phyloP scores from a whole-genome alignment of 2,329 filamentous ascomycete species.

The Ophiostoma himal-ulmi region DNA sequence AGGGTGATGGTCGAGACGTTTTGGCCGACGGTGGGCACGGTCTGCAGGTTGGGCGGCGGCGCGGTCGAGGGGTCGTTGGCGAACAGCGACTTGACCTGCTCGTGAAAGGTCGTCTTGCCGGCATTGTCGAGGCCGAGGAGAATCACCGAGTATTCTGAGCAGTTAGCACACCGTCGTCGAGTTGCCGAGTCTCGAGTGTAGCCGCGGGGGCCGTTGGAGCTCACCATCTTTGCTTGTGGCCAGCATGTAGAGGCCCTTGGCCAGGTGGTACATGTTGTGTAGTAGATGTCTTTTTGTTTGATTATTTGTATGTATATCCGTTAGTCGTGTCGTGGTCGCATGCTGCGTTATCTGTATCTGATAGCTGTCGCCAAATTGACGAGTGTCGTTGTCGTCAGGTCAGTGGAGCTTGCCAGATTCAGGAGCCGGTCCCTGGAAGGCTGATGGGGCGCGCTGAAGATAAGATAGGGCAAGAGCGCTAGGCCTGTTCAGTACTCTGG shows the following conservation, averaged over 20 bases:
- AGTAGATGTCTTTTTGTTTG: not conserved
- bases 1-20: slow-evolving; percentile 90
- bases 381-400: not conserved
- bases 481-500: not conserved
- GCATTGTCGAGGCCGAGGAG: slow-evolving; percentile 96
- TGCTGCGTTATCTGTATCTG: not conserved
- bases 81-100: slow-evolving; percentile 90
- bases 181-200: not conserved
- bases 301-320: not conserved
- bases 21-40: slow-evolving; percentile 93
- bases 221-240: slow-evolving; percentile 94
- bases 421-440: slow-evolving; percentile 7
- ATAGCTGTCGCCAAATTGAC: not conserved
- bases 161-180: not conserved
- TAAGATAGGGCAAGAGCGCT: slow-evolving; percentile 4
- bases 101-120: slow-evolving; percentile 95
- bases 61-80: slow-evolving; percentile 43
- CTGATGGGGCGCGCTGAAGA: slow-evolving; percentile 3
- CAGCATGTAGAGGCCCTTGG: slow-evolving; percentile 89
- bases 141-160: slow-evolving; percentile 86
- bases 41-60: slow-evolving; percentile 66
- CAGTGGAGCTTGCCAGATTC: slow-evolving; percentile 6
- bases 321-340: not conserved
- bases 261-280: slow-evolving; percentile 78
- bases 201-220: slow-evolving; percentile 19